phyloP scores from a whole-genome alignment of 441 rosid genomes.

The Croton laevigatus region DNA sequence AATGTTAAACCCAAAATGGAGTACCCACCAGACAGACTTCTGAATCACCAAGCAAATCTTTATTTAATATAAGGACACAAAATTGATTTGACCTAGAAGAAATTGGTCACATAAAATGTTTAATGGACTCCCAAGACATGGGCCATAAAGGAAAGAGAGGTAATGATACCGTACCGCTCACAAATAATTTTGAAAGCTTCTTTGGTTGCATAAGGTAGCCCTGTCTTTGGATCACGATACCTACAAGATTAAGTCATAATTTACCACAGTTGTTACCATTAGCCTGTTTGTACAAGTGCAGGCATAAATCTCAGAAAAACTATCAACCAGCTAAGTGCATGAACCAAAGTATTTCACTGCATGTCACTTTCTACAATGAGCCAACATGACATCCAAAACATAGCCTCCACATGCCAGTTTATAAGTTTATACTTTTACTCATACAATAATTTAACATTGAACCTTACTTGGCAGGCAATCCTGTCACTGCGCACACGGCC shows the following conservation, averaged over 20 bases:
- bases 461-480: constrained; percentile 95
- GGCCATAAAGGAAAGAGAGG: not conserved
- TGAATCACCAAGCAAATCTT: not conserved
- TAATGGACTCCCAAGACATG: not conserved
- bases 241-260: constrained; percentile 36
- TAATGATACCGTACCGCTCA: constrained; percentile 49
- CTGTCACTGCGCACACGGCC: constrained; percentile 76
- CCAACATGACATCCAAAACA: not conserved
- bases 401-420: not conserved
- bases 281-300: not conserved
- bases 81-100: not conserved
- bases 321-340: not conserved
- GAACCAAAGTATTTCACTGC: not conserved
- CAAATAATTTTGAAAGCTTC: constrained; percentile 89
- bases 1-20: not conserved
- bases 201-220: constrained; percentile 78
- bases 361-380: not conserved
- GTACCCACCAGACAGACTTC: not conserved
- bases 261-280: constrained; percentile 9
- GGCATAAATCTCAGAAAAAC: not conserved
- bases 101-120: not conserved
- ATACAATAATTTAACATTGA: constrained; percentile 17
- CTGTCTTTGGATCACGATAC: constrained; percentile 93
- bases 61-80: not conserved
- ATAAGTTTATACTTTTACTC: constrained; percentile 15